Evolutionary conservation across 176 grass and related monocot species (phyloP), one percentile per base, ranked within the genome.

Genomic region (Musa beccarii): DNA sequence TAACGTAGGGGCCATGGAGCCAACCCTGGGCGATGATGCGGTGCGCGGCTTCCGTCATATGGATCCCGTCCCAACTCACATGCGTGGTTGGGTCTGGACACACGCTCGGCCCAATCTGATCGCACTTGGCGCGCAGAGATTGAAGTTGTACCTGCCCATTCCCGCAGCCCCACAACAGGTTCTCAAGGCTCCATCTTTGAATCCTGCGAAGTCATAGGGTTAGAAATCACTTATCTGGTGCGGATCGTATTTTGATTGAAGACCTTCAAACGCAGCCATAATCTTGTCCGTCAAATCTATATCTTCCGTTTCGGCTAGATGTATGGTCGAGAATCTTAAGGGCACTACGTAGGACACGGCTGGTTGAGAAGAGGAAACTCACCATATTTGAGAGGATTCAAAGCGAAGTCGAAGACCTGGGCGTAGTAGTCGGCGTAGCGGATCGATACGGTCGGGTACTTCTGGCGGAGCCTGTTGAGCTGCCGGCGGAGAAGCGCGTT

Each of bases 1-100:
- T 52, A 15, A 90, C 87, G 51, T 90, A 96, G 2, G 89, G 93
- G 51, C 93, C 93, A 59, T 88, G 83, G 0, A 96, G 88, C 93
- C 93, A 96, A 8, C 93, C 93, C 23, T 83, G 71, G 0, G 93
- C 85, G 0, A 96, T 79, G 70, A 68, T 83, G 55, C 66, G 68
- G 74, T 96, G 89, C 51, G 89, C 93, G n/a, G 93, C 81, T 81
- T 96, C 93, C 0, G 93, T 96, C 89, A 96, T 86, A 83, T 96
- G 93, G 78, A 96, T 92, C 64, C 93, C 93, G 25, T 96, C 93
- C 93, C 93, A 96, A 68, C 89, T 96, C 43, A 92, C 89, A 22
- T 90, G 92, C 0, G 83, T 64, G 1, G 89, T 83, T 17, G 89
- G 87, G 82, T 86, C 81, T 0, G 61, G 50, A 81, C 93, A 96